Base-by-base conservation (phyloP, 1,284 basidiomycete species). In the Sphagnurus paluster region DNA sequence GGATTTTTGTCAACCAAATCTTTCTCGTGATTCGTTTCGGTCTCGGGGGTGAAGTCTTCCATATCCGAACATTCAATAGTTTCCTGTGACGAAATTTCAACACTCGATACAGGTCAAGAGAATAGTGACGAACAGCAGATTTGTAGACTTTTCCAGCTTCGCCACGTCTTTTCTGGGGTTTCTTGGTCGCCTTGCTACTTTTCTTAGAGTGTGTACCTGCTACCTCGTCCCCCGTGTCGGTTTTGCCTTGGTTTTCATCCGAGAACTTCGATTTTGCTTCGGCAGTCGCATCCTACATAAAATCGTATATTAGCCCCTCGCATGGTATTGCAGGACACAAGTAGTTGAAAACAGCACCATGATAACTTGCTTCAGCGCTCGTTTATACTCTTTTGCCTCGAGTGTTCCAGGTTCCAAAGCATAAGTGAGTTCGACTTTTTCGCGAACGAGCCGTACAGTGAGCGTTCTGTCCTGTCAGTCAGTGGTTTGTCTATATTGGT, bases 401-500 rank as follows among this genome's bases (percentile, higher is more conserved):
- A 84, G 60, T 3, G 61, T 56, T 1, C 72, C 73, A 11, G 59
- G 49, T 6, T 69, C 62, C n/a, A 84, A 54, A 3, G 24, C 29
- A 39, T 79, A 63, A 9, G 62, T 52, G 11, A 61, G 49, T 57
- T 80, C 80, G 2, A 81, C 46, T n/a, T 65, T 55, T 41, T 61
- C 59, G 13, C 78, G 73, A 24, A 81, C 68, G 17, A 71, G 66
- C n/a, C 73, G 72, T 26, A 69, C 67, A 1, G 78, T 82, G 9
- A 77, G 57, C 28, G 67, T 52, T 34, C 78, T 83, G 46, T 20
- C 14, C 36, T 14, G 9, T 21, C 17, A 16, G 14, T 37, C 9
- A 13, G 17, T 23, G 28, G 17, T 39, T 32, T 25, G 26, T 34
- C n/a, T 25, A 36, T 13, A 8, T 5, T 19, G 17, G 20, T 14